A percentile compares a stretch with the other conserved stretches of the same genome.
Conservation (phyloP, 208 protist species). For the Trypanosoma boissoni region DNA sequence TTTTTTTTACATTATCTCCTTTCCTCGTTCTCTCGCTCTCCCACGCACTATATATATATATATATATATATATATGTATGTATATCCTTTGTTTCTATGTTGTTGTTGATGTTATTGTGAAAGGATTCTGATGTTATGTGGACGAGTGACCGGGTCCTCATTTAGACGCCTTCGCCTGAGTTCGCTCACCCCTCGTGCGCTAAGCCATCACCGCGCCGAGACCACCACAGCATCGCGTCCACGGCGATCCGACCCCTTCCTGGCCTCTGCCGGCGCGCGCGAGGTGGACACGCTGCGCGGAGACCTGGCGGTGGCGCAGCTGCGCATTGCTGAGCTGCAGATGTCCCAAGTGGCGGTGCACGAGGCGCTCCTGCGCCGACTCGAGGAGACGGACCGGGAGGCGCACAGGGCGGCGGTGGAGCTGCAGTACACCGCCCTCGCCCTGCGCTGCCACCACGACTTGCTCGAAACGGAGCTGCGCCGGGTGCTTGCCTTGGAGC, state of each 20-base stretch:
- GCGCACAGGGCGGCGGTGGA: constrained; percentile 50
- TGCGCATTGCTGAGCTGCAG: constrained; percentile 35
- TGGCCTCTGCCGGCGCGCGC: background rate
- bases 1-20: too few species aligned
- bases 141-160: too few species aligned
- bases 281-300: constrained; percentile 31
- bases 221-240: background rate
- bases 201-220: too few species aligned
- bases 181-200: too few species aligned
- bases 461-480: constrained; percentile 73
- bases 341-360: constrained; percentile 30
- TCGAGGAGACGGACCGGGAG: constrained; percentile 42
- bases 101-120: constrained; percentile 7
- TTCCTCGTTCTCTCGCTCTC: too few species aligned
- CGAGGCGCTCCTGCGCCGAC: constrained; percentile 32
- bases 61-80: constrained; percentile 1
- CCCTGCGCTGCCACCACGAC: constrained; percentile 62
- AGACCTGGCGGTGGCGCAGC: constrained; percentile 51
- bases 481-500: constrained; percentile 51
- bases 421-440: constrained; percentile 72
- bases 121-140: too few species aligned
- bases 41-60: background rate
- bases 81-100: background rate
- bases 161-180: too few species aligned
- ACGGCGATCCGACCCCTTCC: background rate